phyloP scores from a whole-genome alignment of 495 filamentous ascomycete genomes.

The Penicillium mononematosum region DNA sequence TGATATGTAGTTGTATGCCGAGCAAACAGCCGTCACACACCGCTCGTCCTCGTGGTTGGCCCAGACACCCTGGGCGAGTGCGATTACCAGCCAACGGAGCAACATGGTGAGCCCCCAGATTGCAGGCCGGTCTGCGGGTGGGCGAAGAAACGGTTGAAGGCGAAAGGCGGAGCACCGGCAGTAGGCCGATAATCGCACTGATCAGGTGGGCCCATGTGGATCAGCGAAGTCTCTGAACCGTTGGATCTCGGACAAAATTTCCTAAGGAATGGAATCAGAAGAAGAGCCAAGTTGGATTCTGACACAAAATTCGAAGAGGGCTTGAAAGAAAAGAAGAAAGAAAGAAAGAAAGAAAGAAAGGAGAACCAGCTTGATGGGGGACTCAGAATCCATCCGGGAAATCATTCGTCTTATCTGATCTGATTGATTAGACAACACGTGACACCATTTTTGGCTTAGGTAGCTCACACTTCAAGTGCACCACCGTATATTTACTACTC shows the following conservation, averaged over 20 bases:
- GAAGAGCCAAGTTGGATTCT: not conserved
- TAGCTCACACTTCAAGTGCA: not conserved
- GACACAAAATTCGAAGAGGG: not conserved
- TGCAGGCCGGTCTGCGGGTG: not conserved
- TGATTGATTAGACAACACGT: conserved; percentile 10
- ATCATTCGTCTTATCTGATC: conserved; percentile 8
- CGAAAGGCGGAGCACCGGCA: conserved; percentile 7
- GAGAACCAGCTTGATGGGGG: not conserved
- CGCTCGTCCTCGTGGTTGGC: conserved; percentile 28
- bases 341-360: not conserved
- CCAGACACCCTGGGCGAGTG: conserved; percentile 8
- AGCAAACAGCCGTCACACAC: conserved; percentile 40
- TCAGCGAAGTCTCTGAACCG: conserved; percentile 7
- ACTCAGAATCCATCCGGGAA: not conserved
- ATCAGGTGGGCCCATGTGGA: conserved; percentile 12
- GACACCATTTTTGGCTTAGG: not conserved
- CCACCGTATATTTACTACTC: not conserved
- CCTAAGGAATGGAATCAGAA: not conserved
- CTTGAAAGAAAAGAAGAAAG: not conserved
- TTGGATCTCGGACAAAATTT: not conserved
- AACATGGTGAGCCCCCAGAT: conserved; percentile 6
- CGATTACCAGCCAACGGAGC: conserved; percentile 18
- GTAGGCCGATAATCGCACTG: conserved; percentile 11
- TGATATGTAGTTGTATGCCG: conserved; percentile 38
- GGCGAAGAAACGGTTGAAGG: not conserved